phyloP scores from a whole-genome alignment of 2,329 filamentous ascomycete species.

The Furcasterigmium furcatum region DNA sequence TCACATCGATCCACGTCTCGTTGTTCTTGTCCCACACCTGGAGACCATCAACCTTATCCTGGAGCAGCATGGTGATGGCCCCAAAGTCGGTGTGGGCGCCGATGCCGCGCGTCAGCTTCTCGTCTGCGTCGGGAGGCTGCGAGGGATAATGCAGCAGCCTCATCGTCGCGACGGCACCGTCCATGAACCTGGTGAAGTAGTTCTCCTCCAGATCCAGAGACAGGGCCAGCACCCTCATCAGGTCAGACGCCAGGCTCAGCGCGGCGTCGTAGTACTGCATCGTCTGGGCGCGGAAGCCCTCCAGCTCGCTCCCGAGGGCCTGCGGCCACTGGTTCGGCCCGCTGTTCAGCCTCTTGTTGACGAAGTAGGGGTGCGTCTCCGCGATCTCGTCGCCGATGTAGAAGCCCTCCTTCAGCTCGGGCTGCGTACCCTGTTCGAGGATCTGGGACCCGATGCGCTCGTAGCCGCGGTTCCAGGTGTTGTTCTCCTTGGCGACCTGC shows the following conservation, averaged over 20 bases:
- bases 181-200: constrained; percentile 39
- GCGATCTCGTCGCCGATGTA: constrained; percentile 37
- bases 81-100: constrained; percentile 55
- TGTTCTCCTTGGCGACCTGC: constrained; percentile 30
- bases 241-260: constrained; percentile 31
- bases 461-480: constrained; percentile 44
- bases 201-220: constrained; percentile 35
- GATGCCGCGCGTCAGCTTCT: constrained; percentile 29
- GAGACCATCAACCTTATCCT: constrained; percentile 46
- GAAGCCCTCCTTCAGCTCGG: constrained; percentile 45
- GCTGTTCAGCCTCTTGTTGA: constrained; percentile 34
- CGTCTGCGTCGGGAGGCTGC: constrained; percentile 26
- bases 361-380: constrained; percentile 34
- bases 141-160: constrained; percentile 48
- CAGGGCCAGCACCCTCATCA: constrained; percentile 38
- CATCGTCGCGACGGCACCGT: constrained; percentile 38
- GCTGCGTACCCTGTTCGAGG: constrained; percentile 36
- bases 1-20: constrained; percentile 37
- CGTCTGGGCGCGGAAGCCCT: constrained; percentile 30
- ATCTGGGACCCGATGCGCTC: constrained; percentile 43
- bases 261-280: constrained; percentile 36
- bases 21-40: constrained; percentile 44
- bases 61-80: constrained; percentile 52
- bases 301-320: constrained; percentile 21
- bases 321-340: constrained; percentile 41